phyloP scores from a whole-genome alignment of 345 rosid species.

The Rhodamnia rubescens region DNA sequence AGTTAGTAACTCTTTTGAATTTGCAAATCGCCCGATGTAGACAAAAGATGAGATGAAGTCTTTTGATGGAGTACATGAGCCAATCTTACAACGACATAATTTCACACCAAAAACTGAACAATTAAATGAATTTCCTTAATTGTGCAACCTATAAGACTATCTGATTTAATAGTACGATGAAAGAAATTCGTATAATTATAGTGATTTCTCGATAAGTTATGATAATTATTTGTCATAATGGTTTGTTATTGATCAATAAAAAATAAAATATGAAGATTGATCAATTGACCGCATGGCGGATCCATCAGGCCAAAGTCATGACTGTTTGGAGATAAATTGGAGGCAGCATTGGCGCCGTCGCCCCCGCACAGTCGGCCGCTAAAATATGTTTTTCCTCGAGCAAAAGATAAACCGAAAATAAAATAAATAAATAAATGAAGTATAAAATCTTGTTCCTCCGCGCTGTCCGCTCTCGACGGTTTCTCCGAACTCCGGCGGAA shows the following conservation, averaged over 20 bases:
- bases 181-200: not conserved
- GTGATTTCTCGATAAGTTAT: not conserved
- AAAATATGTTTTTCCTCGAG: not conserved
- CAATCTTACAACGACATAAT: rapidly evolving
- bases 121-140: not conserved
- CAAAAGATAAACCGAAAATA: not conserved
- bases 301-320: too few species aligned
- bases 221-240: not conserved
- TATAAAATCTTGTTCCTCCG: not conserved
- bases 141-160: rapidly evolving
- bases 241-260: not conserved
- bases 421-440: not conserved
- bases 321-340: not conserved
- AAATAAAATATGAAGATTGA: too few species aligned
- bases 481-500: not conserved
- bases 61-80: not conserved
- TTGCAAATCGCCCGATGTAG: not conserved
- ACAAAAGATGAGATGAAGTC: not conserved
- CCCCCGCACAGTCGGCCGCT: not conserved
- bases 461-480: not conserved
- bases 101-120: not conserved
- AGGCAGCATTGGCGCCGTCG: not conserved
- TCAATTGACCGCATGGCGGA: too few species aligned
- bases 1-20: not conserved
- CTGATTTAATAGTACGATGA: too few species aligned